Conservation (phyloP, 306 rosid genomes). For the Trifolium pratense region DNA sequence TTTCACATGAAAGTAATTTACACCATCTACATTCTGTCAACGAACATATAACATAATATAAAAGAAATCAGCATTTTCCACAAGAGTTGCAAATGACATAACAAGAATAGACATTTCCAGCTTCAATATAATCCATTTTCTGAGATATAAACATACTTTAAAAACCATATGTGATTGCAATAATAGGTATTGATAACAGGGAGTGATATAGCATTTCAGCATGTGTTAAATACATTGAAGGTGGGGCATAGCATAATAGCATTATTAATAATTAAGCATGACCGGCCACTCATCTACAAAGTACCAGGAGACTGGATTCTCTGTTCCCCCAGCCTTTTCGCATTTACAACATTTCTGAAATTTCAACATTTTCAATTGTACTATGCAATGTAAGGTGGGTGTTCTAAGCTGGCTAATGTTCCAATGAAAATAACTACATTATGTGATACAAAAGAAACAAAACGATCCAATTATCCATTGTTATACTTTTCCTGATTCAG, state of each 20-base stretch:
- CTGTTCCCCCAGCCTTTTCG: not conserved
- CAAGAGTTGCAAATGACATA: slow-evolving; percentile 17
- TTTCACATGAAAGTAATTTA: slow-evolving; percentile 88
- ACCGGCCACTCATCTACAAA: too few species aligned
- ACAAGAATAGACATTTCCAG: slow-evolving; percentile 29
- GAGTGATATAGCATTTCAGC: slow-evolving; percentile 13
- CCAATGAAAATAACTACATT: slow-evolving; percentile 21
- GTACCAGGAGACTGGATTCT: too few species aligned
- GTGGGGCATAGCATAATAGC: too few species aligned
- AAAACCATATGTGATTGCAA: slow-evolving; percentile 1
- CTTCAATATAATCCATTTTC: slow-evolving; percentile 22
- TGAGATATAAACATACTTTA: slow-evolving; percentile 15
- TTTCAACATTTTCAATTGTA: slow-evolving; percentile 14
- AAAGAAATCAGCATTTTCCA: slow-evolving; percentile 35
- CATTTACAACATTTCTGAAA: slow-evolving; percentile 27
- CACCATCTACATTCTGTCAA: slow-evolving; percentile 80
- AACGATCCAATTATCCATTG: slow-evolving; percentile 4
- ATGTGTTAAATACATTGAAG: slow-evolving; percentile 21
- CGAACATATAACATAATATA: not conserved
- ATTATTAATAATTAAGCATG: too few species aligned
- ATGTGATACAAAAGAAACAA: slow-evolving; percentile 15
- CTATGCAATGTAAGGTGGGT: not conserved
- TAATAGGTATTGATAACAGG: slow-evolving; percentile 26
- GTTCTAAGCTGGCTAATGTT: slow-evolving; percentile 28
- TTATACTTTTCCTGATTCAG: slow-evolving; percentile 50